Base-by-base conservation (phyloP, 306 rosid genomes). In the Lagenaria siceraria region DNA sequence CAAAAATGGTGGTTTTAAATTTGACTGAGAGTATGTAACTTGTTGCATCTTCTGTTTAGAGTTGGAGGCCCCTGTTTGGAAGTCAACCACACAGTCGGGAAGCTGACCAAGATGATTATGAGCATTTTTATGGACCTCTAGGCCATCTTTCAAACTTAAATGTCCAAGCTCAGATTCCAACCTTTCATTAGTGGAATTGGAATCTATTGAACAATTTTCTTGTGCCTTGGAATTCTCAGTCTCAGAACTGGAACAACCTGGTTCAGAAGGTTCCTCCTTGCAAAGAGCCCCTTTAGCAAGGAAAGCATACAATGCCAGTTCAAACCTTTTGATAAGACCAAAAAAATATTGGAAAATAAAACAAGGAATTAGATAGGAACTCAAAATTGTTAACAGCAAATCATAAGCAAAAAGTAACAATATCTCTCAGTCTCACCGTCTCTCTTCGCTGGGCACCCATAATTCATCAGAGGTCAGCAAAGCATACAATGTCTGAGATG, bases 381-480 rank as follows among this genome's bases (percentile, higher is more conserved):
- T 76, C 79, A 83, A 77, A 22, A 27, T 75, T n/a, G 25, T 72
- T 61, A 85, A 83, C 78, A 80, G 78, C 31, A 82, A 84, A 85
- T 75, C 46, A 53, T 15, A 73, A 68, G 40, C 54, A 78, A 64
- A 85, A 76, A 48, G 43, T 6, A 22, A 19, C 54, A 80, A n/a
- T 52, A 48, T 73, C 82, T 76, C 86, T 83, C 78, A 92, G 96
- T 76, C 86, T 83, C 78, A 92, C 99, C 97, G 82, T 81, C 84
- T 92, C 87, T 95, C 99, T 86, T 95, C 99, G 76, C 87, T 87
- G 52, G 87, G 85, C 70, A 92, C 89, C 99, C 99, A 95, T 78
- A 95, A 86, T 78, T 95, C 91, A 77, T 92, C 86, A 48, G 92
- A 88, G 80, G 97, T 92, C 81, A 95, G 85, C 80, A 95, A 83